A percentile compares a stretch with the other conserved stretches of the same genome.
Conservation (phyloP, 1,284 basidiomycete species). For the Tremellales sp. region DNA sequence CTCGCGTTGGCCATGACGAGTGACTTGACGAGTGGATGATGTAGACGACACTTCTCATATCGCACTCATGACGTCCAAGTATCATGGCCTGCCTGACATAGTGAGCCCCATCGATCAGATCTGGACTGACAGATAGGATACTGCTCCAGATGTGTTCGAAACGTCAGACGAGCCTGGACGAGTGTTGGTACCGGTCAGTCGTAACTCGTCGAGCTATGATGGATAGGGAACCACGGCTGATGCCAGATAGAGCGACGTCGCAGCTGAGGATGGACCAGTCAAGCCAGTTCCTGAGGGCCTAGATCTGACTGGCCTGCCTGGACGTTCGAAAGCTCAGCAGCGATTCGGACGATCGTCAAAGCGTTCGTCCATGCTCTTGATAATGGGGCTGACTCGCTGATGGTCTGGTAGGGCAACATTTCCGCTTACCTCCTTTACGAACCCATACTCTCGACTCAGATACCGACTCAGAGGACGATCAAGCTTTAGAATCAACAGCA, state of each 20-base stretch:
- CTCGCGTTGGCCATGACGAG: too few relatives aligned
- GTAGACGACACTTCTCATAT: neutral
- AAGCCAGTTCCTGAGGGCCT: slow-evolving; percentile 22
- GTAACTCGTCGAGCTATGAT: neutral
- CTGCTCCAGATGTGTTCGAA: slow-evolving; percentile 86
- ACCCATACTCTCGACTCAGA: neutral
- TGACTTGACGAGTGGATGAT: neutral
- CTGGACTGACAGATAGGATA: slow-evolving; percentile 58
- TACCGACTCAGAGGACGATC: neutral
- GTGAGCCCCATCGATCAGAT: slow-evolving; percentile 52
- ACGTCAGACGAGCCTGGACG: slow-evolving; percentile 63
- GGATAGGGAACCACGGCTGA: too few relatives aligned
- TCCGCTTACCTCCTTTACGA: neutral
- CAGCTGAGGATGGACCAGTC: slow-evolving; percentile 13
- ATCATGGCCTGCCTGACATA: slow-evolving; percentile 83
- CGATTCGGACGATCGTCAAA: slow-evolving; percentile 24
- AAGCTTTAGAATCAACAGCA: slow-evolving; percentile 42
- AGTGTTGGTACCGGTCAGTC: slow-evolving; percentile 26
- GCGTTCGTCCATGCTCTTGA: slow-evolving; percentile 3
- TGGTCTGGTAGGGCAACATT: neutral
- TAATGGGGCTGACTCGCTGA: neutral
- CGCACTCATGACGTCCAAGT: slow-evolving; percentile 57
- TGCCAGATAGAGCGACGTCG: slow-evolving; percentile 17
- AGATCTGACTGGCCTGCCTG: slow-evolving; percentile 23
- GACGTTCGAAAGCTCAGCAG: slow-evolving; percentile 20